Percentiles rank a stretch among this genome's conserved stretches.
phyloP scores from a whole-genome alignment of 169 alveolate genomes.

The Cyclospora cayetanensis region DNA sequence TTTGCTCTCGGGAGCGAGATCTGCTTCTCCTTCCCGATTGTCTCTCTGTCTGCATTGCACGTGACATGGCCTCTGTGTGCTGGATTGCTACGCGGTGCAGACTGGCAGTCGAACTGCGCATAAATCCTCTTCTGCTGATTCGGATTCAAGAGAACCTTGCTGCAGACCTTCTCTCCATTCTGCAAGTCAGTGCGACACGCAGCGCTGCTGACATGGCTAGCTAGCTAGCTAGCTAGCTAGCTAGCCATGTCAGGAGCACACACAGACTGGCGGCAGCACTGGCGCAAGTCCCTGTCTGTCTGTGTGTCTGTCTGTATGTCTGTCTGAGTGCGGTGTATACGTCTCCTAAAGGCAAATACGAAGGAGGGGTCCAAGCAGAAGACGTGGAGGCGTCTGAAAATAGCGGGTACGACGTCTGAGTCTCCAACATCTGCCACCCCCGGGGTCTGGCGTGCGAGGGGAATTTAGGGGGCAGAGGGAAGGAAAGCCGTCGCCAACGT shows the following conservation, averaged over 20 bases:
- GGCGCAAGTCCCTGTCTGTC: no score
- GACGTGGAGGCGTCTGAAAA: slow-evolving; percentile 71
- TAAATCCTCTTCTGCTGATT: slow-evolving; percentile 51
- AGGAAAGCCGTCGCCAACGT: not conserved
- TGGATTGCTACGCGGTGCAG: no score
- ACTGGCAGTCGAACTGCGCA: slow-evolving; percentile 13
- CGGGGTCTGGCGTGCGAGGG: not conserved
- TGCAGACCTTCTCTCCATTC: slow-evolving; percentile 60
- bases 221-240: not conserved
- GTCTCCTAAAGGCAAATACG: slow-evolving; percentile 51
- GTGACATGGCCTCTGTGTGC: no score
- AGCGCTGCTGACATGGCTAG: not conserved
- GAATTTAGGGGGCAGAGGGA: no score
- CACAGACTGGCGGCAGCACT: no score
- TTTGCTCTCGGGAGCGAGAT: no score
- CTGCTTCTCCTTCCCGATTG: no score
- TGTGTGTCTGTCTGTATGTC: no score
- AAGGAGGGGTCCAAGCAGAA: slow-evolving; percentile 67
- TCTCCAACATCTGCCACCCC: not conserved
- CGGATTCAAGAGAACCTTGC: slow-evolving; percentile 62
- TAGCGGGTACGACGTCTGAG: slow-evolving; percentile 25
- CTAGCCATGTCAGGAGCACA: no score
- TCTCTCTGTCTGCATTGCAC: no score
- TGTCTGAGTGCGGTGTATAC: no score
- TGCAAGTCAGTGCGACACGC: slow-evolving; percentile 33